Conservation (phyloP, 345 rosid genomes). For the Syzygium aromaticum region DNA sequence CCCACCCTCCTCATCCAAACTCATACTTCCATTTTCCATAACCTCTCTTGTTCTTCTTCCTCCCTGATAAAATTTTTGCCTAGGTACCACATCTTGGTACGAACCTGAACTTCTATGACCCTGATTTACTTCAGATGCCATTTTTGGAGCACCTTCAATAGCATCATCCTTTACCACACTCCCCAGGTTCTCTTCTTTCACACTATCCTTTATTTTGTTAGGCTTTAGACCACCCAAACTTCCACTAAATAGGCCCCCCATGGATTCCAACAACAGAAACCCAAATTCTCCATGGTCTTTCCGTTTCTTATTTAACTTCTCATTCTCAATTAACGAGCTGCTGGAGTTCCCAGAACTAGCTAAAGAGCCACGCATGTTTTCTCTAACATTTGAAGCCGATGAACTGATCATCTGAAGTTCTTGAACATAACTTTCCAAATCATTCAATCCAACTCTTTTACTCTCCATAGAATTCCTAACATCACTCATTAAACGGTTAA, state of each 20-base stretch:
- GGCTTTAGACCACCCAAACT: conserved; percentile 21
- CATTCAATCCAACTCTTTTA: conserved; percentile 23
- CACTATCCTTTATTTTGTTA: conserved; percentile 23
- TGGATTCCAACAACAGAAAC: conserved; percentile 7
- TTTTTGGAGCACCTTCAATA: conserved; percentile 11
- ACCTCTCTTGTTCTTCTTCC: conserved; percentile 9
- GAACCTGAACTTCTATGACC: background rate
- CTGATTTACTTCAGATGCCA: conserved; percentile 8
- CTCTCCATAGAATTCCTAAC: conserved; percentile 37
- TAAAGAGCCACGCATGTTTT: conserved; percentile 12
- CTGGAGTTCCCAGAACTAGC: conserved; percentile 12
- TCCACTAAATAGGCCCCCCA: conserved; percentile 32
- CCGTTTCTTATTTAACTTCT: conserved; percentile 22
- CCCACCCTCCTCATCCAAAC: conserved; percentile 5
- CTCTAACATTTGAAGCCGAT: conserved; percentile 29
- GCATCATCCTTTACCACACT: conserved; percentile 11
- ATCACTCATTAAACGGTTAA: conserved; percentile 23
- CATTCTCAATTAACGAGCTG: conserved; percentile 16
- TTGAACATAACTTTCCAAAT: conserved; percentile 33
- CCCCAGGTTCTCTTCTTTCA: conserved; percentile 17
- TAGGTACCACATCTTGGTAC: conserved; percentile 11
- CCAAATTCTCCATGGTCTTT: conserved; percentile 28
- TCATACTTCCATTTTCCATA: conserved; percentile 8
- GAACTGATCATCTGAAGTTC: conserved; percentile 32
- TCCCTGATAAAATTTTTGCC: conserved; percentile 11